Conservation (phyloP, 768 basidiomycete genomes). For the Artomyces pyxidatus region DNA sequence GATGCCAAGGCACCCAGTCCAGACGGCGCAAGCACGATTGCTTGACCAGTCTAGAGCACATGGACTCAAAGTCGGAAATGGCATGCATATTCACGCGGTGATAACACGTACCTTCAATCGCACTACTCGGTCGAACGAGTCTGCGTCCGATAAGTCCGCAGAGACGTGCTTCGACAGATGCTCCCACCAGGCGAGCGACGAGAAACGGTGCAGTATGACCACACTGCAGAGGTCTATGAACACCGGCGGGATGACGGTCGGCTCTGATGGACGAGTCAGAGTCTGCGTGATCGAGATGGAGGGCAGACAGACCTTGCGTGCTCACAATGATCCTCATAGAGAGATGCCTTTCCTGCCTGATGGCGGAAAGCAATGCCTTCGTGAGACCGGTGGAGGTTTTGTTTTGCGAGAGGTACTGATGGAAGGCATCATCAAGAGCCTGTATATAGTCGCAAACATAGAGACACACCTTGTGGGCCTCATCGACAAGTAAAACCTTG, state of each 20-base stretch:
- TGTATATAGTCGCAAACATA: not conserved
- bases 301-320: constrained; percentile 48
- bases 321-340: constrained; percentile 68
- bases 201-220: constrained; percentile 63
- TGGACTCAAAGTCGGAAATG: not conserved
- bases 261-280: constrained; percentile 36
- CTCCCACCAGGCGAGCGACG: constrained; percentile 70
- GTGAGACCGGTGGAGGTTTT: constrained; percentile 45
- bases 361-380: constrained; percentile 46
- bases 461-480: constrained; percentile 60
- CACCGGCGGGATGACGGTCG: constrained; percentile 62
- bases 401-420: constrained; percentile 53
- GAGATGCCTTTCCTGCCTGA: constrained; percentile 63
- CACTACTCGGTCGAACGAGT: constrained; percentile 62
- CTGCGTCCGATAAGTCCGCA: constrained; percentile 46
- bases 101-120: constrained; percentile 42
- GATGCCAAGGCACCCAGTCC: constrained; percentile 40
- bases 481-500: constrained; percentile 65
- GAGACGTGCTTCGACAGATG: constrained; percentile 62
- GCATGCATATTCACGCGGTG: not conserved
- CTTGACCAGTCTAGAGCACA: constrained; percentile 57
- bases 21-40: constrained; percentile 60
- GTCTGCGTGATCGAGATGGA: not conserved
- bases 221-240: constrained; percentile 61
- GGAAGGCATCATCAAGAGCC: too few relatives aligned